Evolutionary conservation across 352 stramenopile genomes (phyloP), one percentile per base, ranked within the genome.

Genomic region (Aphanomyces astaci): DNA sequence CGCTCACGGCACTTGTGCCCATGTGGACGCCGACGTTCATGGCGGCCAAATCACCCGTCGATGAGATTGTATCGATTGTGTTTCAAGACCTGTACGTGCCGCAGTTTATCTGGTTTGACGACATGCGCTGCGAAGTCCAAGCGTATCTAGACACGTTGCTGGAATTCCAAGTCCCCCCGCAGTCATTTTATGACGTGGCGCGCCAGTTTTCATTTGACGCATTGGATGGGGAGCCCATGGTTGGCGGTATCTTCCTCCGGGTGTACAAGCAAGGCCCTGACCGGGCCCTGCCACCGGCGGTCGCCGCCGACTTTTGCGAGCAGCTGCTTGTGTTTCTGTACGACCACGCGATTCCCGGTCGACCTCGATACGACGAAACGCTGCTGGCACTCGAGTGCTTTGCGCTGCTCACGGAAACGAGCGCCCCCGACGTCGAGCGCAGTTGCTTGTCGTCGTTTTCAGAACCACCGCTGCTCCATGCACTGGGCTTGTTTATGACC

Each of bases 281-380:
- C 11, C 36, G 39, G 4, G 39, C 32, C 4, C 36, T 65, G 36
- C 56, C 56, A 11, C 15, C 56, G 13, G 32, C 36, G 4, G 33
- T 65, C n/a, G 56, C 56, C n/a, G 19, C 53, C 2, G 56, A 65
- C 27, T 65, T 65, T 30, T 65, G 56, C 56, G 56, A 65, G 22
- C 24, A 17, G 30, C 25, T 65, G 56, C 56, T 65, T 22, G 56
- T 65, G 0, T 65, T 65, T 30, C 27, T 65, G 17, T 48, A 65
- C 25, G 56, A 65, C 3, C 56, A 65, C 40, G 31, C 56, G 2
- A 24, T 25, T 2, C 56, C 56, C 10, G 22, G 36, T 22, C 32
- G 39, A n/a, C 32, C 32, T 4, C n/a, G 19, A 17, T 65, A 65
- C 22, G 36, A 46, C 33, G 32, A 36, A 4, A 65, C 56, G 40